These are phyloP conservation scores for Cyclotella cryptica DNA, from an alignment of 108 stramenopile species.

Conservation along the genomic window DNA sequence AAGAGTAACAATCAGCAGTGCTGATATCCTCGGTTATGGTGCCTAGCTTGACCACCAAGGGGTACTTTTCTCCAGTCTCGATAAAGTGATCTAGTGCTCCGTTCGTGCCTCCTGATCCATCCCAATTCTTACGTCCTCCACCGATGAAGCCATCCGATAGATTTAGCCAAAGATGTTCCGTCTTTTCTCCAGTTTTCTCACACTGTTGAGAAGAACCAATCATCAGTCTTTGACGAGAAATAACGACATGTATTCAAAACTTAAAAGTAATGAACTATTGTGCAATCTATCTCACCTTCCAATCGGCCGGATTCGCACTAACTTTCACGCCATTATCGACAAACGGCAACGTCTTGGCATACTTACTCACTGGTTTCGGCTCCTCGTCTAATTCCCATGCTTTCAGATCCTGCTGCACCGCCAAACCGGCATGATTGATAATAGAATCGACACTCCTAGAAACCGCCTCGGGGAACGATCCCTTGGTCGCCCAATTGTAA, in stretches of 20 bases:
- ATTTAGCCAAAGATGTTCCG: conserved; percentile 98
- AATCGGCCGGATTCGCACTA: conserved; percentile 66
- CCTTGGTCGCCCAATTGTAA: conserved; percentile 64
- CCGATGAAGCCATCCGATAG: conserved; percentile 96
- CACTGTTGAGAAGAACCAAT: conserved; percentile 32
- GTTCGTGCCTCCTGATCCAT: conserved; percentile 95
- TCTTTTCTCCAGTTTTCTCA: conserved; percentile 68
- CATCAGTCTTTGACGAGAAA: neutral
- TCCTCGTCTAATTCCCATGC: conserved; percentile 87
- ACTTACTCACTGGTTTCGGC: conserved; percentile 76
- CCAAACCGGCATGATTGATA: conserved; percentile 89
- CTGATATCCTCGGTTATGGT: conserved; percentile 93
- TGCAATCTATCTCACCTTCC: conserved; percentile 57
- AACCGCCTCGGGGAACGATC: conserved; percentile 72
- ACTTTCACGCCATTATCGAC: conserved; percentile 84
- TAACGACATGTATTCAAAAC: neutral
- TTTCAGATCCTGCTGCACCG: conserved; percentile 78
- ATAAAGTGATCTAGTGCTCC: conserved; percentile 96
- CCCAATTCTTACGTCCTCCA: conserved; percentile 98
- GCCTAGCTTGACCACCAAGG: conserved; percentile 97
- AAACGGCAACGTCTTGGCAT: conserved; percentile 68
- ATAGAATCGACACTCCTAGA: conserved; percentile 77
- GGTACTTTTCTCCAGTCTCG: conserved; percentile 90
- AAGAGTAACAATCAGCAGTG: conserved; percentile 96
- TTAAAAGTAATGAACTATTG: neutral